Conservation (phyloP, 2,329 filamentous ascomycete species). For the Balansia obtecta region DNA sequence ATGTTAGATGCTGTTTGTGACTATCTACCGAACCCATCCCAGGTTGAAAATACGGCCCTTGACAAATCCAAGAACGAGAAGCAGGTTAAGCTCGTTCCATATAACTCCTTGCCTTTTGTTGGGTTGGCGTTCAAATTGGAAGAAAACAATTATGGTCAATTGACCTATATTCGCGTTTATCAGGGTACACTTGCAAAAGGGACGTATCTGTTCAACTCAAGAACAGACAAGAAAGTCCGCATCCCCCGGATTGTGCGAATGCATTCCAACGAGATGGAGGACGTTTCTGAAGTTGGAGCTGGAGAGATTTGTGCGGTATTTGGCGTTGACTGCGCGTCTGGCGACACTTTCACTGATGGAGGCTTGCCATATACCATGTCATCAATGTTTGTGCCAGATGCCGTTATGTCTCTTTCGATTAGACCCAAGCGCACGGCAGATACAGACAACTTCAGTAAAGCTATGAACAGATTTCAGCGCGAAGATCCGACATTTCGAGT, state of each 20-base stretch:
- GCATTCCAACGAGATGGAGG: constrained; percentile 99
- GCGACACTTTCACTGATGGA: constrained; percentile 96
- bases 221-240: constrained; percentile 90
- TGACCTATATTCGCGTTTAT: constrained; percentile 97
- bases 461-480: constrained; percentile 96
- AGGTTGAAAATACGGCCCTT: constrained; percentile 81
- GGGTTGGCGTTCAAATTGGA: constrained; percentile 97
- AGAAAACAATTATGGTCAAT: constrained; percentile 95
- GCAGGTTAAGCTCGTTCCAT: constrained; percentile 77
- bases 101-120: constrained; percentile 87
- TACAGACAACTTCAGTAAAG: constrained; percentile 89
- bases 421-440: constrained; percentile 91
- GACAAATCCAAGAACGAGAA: constrained; percentile 71
- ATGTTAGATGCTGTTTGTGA: constrained; percentile 96
- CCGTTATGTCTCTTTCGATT: constrained; percentile 96
- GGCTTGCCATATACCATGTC: constrained; percentile 88
- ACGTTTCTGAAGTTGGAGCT: constrained; percentile 81
- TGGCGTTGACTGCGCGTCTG: constrained; percentile 92
- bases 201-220: constrained; percentile 82
- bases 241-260: constrained; percentile 96
- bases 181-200: constrained; percentile 86
- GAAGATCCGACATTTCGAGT: constrained; percentile 97
- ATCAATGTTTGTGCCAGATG: constrained; percentile 95
- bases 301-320: constrained; percentile 99
- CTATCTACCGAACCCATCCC: constrained; percentile 82